Conservation (phyloP, 108 stramenopile genomes). For the Chaetoceros muelleri region DNA sequence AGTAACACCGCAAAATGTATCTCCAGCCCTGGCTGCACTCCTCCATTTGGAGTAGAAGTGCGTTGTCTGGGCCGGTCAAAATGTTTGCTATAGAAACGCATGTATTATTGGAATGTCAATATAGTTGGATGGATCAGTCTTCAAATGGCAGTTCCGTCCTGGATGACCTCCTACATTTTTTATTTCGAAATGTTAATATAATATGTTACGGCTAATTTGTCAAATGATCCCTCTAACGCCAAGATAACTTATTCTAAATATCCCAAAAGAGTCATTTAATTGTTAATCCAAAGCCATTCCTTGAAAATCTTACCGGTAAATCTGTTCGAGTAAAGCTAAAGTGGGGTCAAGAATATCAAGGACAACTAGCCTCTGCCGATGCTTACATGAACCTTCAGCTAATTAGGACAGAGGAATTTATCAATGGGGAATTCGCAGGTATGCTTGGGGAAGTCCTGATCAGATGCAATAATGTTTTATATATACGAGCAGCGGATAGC, state of each 20-base stretch:
- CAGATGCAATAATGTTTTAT: conserved; percentile 97
- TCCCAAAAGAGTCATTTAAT: conserved; percentile 58
- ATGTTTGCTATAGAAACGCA: too few relatives aligned
- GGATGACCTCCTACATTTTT: background rate
- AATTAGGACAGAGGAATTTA: conserved; percentile 84
- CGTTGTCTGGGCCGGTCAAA: too few relatives aligned
- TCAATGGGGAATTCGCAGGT: conserved; percentile 92
- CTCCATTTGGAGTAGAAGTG: too few relatives aligned
- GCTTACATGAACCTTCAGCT: conserved; percentile 98
- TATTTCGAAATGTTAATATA: background rate
- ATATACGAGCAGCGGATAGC: conserved; percentile 68
- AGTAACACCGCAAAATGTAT: too few relatives aligned
- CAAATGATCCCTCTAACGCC: background rate
- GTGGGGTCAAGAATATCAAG: conserved; percentile 98
- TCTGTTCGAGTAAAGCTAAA: conserved; percentile 92
- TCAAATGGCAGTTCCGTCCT: background rate
- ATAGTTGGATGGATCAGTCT: background rate
- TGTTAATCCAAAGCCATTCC: conserved; percentile 98
- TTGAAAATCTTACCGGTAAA: conserved; percentile 89
- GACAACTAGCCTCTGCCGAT: conserved; percentile 84
- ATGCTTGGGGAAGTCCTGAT: conserved; percentile 94
- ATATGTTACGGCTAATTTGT: background rate
- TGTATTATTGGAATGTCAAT: too few relatives aligned
- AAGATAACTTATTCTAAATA: background rate
- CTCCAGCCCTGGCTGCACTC: too few relatives aligned